Base-by-base conservation (phyloP, 345 rosid species). In the Erysimum cheiranthoides region DNA sequence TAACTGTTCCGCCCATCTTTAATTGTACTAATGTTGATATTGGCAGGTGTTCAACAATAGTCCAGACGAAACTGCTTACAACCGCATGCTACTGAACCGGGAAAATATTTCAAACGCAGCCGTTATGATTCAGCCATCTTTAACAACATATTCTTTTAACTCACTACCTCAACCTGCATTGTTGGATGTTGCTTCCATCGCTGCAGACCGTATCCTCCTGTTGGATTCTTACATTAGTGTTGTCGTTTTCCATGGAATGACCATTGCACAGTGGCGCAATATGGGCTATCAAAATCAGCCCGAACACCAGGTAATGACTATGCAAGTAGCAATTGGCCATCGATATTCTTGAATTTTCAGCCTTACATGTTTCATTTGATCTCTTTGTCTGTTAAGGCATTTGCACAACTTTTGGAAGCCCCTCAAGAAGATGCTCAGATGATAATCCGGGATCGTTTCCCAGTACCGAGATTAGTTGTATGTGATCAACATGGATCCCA, bases 401-500 rank as follows among this genome's bases (percentile, higher is more conserved):
- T 95, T 86, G 96, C 91, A 17, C 96, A 82, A 73, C 88, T 92
- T 39, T 82, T 95, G 82, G 88, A 82, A 88, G 94, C 98, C 21
- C 99, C 99, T 45, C 91, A 79, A 49, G 92, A 78, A 64, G 99
- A 95, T 83, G 83, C 96, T 21, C 84, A 81, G 62, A 75, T 88
- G 84, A 89, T 95, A 40, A 85, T 87, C 47, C 86, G 63, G 59
- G 99, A 92, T 30, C 99, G 97, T 31, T 95, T 95, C 76, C 99
- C 99, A 11, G 97, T 90, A 46, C 97, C 99, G 14, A 88, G 98
- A 87, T 77, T 92, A 82, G 99, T 95, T 42, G 88, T 95, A 2
- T 95, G 99, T 70, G 98, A 95, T 82, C 99, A 95, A 83, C 99
- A 95, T 83, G 99, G 98, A 76, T 95, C 99, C 43, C 99, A 95